A percentile compares a stretch with the other conserved stretches of the same genome.
phyloP scores from a whole-genome alignment of 352 stramenopile species.

The Phytophthora sp. region DNA sequence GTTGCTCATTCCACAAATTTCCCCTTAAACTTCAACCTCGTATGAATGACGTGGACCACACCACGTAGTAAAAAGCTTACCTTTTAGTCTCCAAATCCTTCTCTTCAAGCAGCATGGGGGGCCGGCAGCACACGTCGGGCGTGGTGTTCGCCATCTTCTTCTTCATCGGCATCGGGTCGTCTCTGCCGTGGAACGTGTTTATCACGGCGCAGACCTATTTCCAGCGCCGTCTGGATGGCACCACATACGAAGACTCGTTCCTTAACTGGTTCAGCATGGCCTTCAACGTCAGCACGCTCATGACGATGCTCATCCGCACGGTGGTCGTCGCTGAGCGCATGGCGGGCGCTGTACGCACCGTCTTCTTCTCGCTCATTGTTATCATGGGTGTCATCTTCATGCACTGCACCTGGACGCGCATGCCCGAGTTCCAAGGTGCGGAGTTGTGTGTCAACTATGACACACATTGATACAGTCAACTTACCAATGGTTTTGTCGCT shows the following conservation, averaged over 20 bases:
- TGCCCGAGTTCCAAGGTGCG: conserved; percentile 70
- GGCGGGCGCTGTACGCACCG: conserved; percentile 59
- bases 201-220: conserved; percentile 88
- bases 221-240: conserved; percentile 57
- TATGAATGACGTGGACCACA: conserved; percentile 1
- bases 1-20: too few relatives aligned
- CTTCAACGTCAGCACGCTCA: conserved; percentile 82
- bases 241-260: conserved; percentile 79
- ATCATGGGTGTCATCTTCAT: conserved; percentile 77
- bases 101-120: conserved; percentile 33
- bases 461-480: conserved; percentile 12
- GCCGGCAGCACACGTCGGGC: conserved; percentile 37
- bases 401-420: conserved; percentile 73
- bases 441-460: conserved; percentile 10
- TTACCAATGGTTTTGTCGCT: background rate
- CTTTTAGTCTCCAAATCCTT: conserved; percentile 4
- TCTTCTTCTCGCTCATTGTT: conserved; percentile 70
- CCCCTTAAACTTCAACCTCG: background rate
- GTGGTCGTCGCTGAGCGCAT: conserved; percentile 65
- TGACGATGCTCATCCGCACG: conserved; percentile 79
- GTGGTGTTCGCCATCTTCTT: conserved; percentile 79
- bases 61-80: background rate
- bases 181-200: conserved; percentile 88
- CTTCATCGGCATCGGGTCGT: conserved; percentile 74
- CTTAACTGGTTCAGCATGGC: conserved; percentile 88